phyloP scores from a whole-genome alignment of 176 grass and related monocot species.

The Poa annua region DNA sequence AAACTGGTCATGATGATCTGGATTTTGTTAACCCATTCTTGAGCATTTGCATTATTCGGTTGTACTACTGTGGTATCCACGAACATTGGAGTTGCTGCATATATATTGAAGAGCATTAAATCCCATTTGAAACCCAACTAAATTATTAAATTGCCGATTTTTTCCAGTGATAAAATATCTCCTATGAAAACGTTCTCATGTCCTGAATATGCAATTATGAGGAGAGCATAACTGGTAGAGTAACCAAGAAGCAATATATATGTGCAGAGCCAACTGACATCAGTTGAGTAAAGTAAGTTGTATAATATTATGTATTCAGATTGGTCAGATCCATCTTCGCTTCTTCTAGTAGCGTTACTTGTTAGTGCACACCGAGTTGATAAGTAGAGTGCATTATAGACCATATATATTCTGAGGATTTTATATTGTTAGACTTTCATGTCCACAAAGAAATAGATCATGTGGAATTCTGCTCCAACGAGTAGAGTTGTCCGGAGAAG shows the following conservation, averaged over 20 bases:
- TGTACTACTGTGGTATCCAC: slow-evolving; percentile 1
- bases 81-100: not conserved
- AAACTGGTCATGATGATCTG: not conserved
- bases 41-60: not conserved
- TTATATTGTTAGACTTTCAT: slow-evolving; percentile 23
- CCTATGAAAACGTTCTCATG: not conserved
- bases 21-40: slow-evolving; percentile 14
- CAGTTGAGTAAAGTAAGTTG: not conserved
- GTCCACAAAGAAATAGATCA: not conserved
- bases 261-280: not conserved
- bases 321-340: not conserved
- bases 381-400: not conserved
- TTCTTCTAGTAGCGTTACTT: not conserved
- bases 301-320: not conserved
- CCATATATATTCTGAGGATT: not conserved
- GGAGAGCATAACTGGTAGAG: not conserved
- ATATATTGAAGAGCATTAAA: not conserved
- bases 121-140: not conserved
- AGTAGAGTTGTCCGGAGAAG: slow-evolving; percentile 2
- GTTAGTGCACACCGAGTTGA: not conserved
- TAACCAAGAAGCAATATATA: slow-evolving; percentile 10
- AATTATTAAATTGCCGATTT: not conserved
- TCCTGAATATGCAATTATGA: not conserved
- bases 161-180: not conserved
- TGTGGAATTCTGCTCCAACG: not conserved